Conservation (phyloP, 768 basidiomycete species). For the Saitozyma sp. region DNA sequence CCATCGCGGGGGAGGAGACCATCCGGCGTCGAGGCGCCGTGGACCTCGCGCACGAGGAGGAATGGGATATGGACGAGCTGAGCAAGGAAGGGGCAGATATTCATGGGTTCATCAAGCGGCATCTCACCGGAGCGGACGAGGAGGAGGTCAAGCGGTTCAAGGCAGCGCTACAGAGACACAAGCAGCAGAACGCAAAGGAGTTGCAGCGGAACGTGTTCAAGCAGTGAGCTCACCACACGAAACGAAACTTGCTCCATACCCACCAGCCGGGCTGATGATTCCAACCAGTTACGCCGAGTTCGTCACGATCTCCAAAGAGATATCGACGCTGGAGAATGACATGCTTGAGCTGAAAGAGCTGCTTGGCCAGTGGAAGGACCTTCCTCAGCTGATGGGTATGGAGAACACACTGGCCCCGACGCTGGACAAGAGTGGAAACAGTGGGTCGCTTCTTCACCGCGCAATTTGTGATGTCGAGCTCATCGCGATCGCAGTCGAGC, state of each 20-base stretch:
- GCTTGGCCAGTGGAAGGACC: slow-evolving; percentile 90
- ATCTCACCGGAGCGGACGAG: slow-evolving; percentile 49
- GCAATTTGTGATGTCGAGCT: slow-evolving; percentile 40
- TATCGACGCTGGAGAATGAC: slow-evolving; percentile 91
- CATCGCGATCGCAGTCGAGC: slow-evolving; percentile 55
- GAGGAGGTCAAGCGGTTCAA: slow-evolving; percentile 52
- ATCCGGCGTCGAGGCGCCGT: slow-evolving; percentile 63
- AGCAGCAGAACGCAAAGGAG: slow-evolving; percentile 76
- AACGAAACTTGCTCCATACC: neutral
- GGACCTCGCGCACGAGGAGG: slow-evolving; percentile 41
- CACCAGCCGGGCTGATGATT: slow-evolving; percentile 1
- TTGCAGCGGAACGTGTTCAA: slow-evolving; percentile 92
- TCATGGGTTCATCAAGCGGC: slow-evolving; percentile 62
- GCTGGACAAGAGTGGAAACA: slow-evolving; percentile 43
- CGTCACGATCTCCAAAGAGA: slow-evolving; percentile 94
- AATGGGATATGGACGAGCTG: slow-evolving; percentile 63
- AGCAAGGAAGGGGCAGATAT: slow-evolving; percentile 82
- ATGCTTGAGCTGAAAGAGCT: slow-evolving; percentile 95
- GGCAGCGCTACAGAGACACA: slow-evolving; percentile 63
- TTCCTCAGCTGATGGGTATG: slow-evolving; percentile 89
- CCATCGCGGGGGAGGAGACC: slow-evolving; percentile 53
- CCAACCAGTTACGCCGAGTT: slow-evolving; percentile 85
- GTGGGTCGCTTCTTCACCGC: slow-evolving; percentile 18
- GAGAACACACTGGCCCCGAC: slow-evolving; percentile 60
- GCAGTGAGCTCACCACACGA: slow-evolving; percentile 60